phyloP scores from a whole-genome alignment of 495 filamentous ascomycete genomes.

The Parathielavia hyrcaniae region DNA sequence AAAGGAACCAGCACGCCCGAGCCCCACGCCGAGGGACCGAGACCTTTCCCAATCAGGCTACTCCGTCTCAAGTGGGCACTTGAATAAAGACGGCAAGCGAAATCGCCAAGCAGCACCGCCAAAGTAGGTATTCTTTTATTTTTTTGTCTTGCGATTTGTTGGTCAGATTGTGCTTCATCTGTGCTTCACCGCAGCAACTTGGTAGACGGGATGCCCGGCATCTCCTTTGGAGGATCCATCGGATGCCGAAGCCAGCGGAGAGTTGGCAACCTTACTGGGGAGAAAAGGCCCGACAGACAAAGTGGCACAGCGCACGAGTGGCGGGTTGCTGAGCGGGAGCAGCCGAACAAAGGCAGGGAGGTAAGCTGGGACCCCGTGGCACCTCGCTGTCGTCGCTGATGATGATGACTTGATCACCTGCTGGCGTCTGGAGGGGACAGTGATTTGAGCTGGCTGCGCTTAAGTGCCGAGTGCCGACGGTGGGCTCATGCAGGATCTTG shows the following conservation, averaged over 20 bases:
- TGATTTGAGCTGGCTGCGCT: no score
- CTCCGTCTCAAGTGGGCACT: background rate
- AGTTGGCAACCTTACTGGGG: background rate
- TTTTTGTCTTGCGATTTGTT: background rate
- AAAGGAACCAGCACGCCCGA: constrained; percentile 20
- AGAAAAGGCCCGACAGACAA: background rate
- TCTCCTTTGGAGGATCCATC: background rate
- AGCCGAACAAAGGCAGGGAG: background rate
- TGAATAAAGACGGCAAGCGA: background rate
- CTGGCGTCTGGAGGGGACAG: no score
- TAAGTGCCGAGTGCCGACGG: background rate
- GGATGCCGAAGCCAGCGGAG: background rate
- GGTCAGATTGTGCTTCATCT: background rate
- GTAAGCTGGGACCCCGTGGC: no score
- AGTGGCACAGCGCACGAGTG: background rate
- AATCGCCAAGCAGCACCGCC: background rate
- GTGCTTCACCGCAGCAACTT: background rate
- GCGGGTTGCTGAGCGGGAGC: background rate
- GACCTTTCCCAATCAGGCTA: constrained; percentile 8
- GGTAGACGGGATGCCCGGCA: background rate
- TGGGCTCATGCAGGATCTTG: constrained; percentile 17
- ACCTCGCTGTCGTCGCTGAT: no score
- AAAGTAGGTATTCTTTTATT: background rate
- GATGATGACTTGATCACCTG: no score
- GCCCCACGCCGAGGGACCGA: constrained; percentile 9